Percentiles rank a stretch among this genome's conserved stretches.
Conservation (phyloP, 352 stramenopile genomes). For the Pythium folliculosum region DNA sequence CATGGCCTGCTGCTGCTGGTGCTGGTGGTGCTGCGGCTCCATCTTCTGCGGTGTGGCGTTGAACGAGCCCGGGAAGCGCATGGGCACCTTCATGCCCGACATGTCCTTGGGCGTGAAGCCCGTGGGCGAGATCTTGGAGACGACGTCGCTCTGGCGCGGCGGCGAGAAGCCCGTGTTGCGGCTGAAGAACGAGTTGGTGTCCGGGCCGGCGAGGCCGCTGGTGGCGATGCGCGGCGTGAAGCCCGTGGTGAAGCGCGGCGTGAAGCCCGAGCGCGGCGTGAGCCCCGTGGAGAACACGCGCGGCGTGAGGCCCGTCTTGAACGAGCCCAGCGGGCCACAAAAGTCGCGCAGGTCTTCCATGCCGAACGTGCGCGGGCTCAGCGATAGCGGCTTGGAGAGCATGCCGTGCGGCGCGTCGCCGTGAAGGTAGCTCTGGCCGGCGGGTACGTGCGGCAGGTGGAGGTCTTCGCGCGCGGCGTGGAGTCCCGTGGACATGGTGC, state of each 20-base stretch:
- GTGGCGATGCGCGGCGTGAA: conserved; percentile 77
- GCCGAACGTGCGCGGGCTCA: conserved; percentile 77
- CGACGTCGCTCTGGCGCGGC: conserved; percentile 41
- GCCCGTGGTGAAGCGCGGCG: conserved; percentile 73
- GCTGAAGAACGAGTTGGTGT: conserved; percentile 51
- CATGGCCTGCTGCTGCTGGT: conserved; percentile 40
- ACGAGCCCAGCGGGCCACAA: conserved; percentile 70
- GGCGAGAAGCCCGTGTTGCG: conserved; percentile 55
- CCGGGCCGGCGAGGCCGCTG: conserved; percentile 32
- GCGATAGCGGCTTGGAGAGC: conserved; percentile 71
- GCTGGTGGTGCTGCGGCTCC: conserved; percentile 42
- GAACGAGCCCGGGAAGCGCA: conserved; percentile 71
- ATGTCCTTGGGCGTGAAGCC: conserved; percentile 82
- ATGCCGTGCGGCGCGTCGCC: conserved; percentile 30
- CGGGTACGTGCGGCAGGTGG: conserved; percentile 48
- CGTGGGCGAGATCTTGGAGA: conserved; percentile 76
- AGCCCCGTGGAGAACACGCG: conserved; percentile 81
- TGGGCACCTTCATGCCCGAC: conserved; percentile 67
- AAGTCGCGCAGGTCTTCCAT: conserved; percentile 88
- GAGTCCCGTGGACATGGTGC: conserved; percentile 66
- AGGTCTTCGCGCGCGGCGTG: conserved; percentile 76
- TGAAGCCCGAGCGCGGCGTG: conserved; percentile 81
- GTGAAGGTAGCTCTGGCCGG: conserved; percentile 37
- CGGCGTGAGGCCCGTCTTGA: conserved; percentile 83
- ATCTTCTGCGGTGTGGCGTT: conserved; percentile 62